Evolutionary conservation across 1,284 basidiomycete species (phyloP), one percentile per base, ranked within the genome.

Genomic region (Marasmius oreades): DNA sequence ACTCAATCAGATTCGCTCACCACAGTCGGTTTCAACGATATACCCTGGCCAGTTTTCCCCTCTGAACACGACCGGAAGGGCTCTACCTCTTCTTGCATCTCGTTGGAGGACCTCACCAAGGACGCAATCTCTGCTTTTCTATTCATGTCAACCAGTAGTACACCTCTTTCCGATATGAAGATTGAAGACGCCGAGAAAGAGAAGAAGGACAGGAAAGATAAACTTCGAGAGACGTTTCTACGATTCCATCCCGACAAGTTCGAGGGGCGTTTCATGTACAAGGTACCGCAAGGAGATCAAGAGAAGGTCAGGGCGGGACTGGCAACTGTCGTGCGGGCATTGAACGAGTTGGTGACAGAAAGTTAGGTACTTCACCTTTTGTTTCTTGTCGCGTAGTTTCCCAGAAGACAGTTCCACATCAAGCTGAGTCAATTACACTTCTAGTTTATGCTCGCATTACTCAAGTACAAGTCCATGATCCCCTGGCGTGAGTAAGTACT

Each of bases 231-330:
- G 66, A 81, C 87, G 0, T 80, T 93, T 66, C 69, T 92, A 33
- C 80, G 87, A 12, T 94, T 90, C 68, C 92, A 94, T 67, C 92
- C 92, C 0, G 92, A 95, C 71, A 89, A 92, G 63, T 93, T 94
- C 63, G 87, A 92, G 66, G 83, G 85, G 8, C 78, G 90, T 45
- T 74, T 91, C 31, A 81, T 92, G 74, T 67, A 68, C 28, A 74
- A 77, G 6, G 78, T 93, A 1, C 66, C 66, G 48, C 71, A 74
- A 26, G 76, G 78, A 23, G 93, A 98, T 63, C 79, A 79, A 69
- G 82, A 84, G 59, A 72, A 73, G 44, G 88, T 97, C 7, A 80
- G 82, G 59, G 85, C 90, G 62, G 92, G 85, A 3, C 88, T 95
- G 53, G 89, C 89, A 20, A 80, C 81, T 34, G 91, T 91, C 5